Conservation (phyloP, 2,329 filamentous ascomycete genomes). For the Hymenoscyphus scutula region DNA sequence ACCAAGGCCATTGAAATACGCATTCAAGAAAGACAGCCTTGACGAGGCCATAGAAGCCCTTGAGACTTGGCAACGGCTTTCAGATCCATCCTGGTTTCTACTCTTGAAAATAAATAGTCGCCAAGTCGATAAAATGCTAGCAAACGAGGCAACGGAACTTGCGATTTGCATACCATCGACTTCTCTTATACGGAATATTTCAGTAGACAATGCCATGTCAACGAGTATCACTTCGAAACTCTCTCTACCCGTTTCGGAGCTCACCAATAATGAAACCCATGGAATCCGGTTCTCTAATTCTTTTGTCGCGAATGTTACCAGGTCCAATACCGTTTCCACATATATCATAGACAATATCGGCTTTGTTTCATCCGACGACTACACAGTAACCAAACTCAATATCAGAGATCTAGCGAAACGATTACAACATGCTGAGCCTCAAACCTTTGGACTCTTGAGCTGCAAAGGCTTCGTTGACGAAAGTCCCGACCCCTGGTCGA, state of each 20-base stretch:
- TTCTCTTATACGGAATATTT: not conserved
- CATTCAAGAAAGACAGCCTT: not conserved
- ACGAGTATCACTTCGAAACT: not conserved
- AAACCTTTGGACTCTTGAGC: not conserved
- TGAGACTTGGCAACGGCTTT: not conserved
- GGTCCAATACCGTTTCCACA: not conserved
- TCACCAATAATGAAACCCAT: not conserved
- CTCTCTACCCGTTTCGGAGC: not conserved
- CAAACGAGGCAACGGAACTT: not conserved
- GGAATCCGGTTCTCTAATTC: not conserved
- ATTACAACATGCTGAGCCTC: not conserved
- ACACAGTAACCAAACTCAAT: not conserved
- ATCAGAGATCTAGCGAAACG: not conserved
- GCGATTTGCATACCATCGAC: not conserved
- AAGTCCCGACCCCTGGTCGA: not conserved
- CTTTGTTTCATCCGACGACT: not conserved
- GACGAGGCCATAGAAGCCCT: not conserved
- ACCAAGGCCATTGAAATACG: not conserved
- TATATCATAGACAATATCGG: not conserved
- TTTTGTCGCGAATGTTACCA: not conserved
- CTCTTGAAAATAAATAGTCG: not conserved
- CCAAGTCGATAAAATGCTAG: not conserved
- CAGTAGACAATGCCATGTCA: not conserved
- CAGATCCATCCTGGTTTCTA: not conserved
- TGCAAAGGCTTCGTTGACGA: not conserved